phyloP scores from a whole-genome alignment of 371 early-diverging fungal species.

The Batkoa obscura region DNA sequence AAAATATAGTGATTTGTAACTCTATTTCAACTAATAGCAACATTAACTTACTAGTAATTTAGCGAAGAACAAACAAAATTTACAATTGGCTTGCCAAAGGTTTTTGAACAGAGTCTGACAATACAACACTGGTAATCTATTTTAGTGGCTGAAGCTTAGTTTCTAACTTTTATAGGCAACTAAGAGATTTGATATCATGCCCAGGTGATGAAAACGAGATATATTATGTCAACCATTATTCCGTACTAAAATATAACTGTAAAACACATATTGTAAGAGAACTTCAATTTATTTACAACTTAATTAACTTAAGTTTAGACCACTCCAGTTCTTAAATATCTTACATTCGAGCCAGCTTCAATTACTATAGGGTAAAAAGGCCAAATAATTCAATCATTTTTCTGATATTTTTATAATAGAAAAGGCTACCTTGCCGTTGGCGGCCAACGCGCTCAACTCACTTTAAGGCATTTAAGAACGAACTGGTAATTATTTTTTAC shows the following conservation, averaged over 20 bases:
- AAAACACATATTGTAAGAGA: constrained; percentile 15
- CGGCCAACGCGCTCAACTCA: constrained; percentile 72
- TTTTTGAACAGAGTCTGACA: constrained; percentile 29
- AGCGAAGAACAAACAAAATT: constrained; percentile 2
- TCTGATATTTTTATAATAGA: constrained; percentile 1
- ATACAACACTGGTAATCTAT: constrained; percentile 37
- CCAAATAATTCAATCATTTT: background rate
- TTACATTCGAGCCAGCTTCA: constrained; percentile 64
- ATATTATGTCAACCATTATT: constrained; percentile 33
- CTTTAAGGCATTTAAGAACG: constrained; percentile 45
- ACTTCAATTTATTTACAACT: background rate
- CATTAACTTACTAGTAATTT: no score
- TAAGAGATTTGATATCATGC: constrained; percentile 69
- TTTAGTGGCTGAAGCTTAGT: background rate
- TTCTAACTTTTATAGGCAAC: constrained; percentile 43
- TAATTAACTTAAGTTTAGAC: constrained; percentile 10
- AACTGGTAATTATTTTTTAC: constrained; percentile 27
- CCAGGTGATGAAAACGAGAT: constrained; percentile 32
- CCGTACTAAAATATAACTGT: constrained; percentile 38
- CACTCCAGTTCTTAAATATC: constrained; percentile 30
- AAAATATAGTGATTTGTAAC: no score
- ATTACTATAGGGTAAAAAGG: constrained; percentile 42
- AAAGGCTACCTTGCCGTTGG: constrained; percentile 76
- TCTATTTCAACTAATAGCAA: no score
- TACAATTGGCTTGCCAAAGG: constrained; percentile 11